These are phyloP conservation scores for Gossypium turneri DNA, from an alignment of 345 rosid genomes.

Conservation along the genomic window DNA sequence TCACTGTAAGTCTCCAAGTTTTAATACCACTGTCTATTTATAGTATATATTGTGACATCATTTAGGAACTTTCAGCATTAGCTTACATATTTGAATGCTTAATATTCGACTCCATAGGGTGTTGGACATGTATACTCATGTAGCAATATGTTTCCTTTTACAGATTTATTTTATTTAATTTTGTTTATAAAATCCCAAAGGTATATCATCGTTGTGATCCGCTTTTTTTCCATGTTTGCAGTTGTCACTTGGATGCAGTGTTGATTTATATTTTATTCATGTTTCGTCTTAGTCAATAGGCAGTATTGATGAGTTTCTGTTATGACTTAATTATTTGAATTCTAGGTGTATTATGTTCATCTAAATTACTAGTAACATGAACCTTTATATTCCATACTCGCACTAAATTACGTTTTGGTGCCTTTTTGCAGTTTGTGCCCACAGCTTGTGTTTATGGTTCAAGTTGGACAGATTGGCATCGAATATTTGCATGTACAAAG, in stretches of 20 bases:
- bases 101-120: not conserved
- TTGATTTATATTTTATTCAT: not conserved
- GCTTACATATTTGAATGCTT: not conserved
- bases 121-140: not conserved
- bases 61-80: not conserved
- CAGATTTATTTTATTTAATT: not conserved
- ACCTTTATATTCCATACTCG: not conserved
- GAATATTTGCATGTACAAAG: constrained; percentile 56
- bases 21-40: not conserved
- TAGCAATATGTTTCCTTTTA: not conserved
- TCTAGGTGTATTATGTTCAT: not conserved
- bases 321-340: not conserved
- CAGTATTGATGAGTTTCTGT: not conserved
- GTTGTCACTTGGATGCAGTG: not conserved
- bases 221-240: not conserved
- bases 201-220: not conserved
- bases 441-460: constrained; percentile 69
- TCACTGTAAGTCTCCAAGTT: constrained; percentile 51
- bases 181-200: not conserved
- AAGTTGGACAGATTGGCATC: constrained; percentile 72
- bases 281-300: not conserved
- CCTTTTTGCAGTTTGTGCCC: constrained; percentile 58
- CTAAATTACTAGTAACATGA: not conserved
- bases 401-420: not conserved
- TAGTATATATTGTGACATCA: not conserved